These are phyloP conservation scores for Sporothrix mexicana DNA, from an alignment of 2,329 filamentous ascomycete genomes.

Conservation along the genomic window DNA sequence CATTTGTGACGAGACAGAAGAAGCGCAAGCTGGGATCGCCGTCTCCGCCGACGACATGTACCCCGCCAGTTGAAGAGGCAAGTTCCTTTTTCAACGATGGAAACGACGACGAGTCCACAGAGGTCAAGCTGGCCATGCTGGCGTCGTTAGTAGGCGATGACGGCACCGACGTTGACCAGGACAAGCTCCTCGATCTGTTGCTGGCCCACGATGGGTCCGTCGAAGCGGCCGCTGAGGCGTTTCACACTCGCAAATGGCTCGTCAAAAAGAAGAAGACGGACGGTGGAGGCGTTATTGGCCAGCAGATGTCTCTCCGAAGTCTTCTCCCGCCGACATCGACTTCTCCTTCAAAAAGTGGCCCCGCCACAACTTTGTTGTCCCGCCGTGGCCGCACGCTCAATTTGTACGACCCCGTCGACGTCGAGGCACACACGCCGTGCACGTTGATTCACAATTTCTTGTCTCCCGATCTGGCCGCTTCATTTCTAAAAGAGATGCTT, in stretches of 20 bases:
- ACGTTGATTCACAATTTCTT: conserved; percentile 93
- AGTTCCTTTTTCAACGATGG: conserved; percentile 80
- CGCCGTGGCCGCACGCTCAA: conserved; percentile 83
- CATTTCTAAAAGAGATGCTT: conserved; percentile 76
- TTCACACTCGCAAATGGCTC: conserved; percentile 51
- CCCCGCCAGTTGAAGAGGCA: conserved; percentile 60
- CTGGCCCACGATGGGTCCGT: conserved; percentile 80
- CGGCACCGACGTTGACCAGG: conserved; percentile 56
- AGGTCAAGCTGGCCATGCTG: conserved; percentile 84
- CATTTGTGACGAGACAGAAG: conserved; percentile 57
- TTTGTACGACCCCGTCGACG: conserved; percentile 79
- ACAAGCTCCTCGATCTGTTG: conserved; percentile 76
- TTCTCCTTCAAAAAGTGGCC: conserved; percentile 33
- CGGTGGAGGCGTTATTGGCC: conserved; percentile 50
- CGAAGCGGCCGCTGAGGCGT: conserved; percentile 62
- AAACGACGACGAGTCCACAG: conserved; percentile 75
- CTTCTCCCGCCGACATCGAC: conserved; percentile 15
- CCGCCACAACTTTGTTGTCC: conserved; percentile 46
- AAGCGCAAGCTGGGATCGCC: conserved; percentile 55
- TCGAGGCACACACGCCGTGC: conserved; percentile 84
- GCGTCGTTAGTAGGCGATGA: conserved; percentile 74
- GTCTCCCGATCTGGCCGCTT: conserved; percentile 71
- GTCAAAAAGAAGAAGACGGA: neutral
- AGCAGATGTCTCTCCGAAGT: conserved; percentile 68
- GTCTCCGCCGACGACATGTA: conserved; percentile 44